A percentile compares a stretch with the other conserved stretches of the same genome.
Evolutionary conservation across 257 asterid genomes (phyloP).

Genomic region (Nicotiana sylvestris): DNA sequence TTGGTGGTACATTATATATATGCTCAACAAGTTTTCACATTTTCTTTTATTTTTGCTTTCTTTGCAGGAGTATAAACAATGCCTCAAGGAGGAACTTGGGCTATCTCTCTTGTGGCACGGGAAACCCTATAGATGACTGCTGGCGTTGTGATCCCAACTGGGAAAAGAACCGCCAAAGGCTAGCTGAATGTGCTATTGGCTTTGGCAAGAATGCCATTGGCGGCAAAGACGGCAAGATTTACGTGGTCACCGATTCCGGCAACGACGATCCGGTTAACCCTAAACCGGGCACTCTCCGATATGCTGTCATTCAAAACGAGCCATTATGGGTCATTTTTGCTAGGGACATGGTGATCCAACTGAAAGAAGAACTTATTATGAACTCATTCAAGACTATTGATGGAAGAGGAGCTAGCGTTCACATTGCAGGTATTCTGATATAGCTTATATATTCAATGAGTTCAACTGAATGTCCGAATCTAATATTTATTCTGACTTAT

Average conservation of each 20-base stretch:
- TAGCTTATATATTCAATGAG: no score
- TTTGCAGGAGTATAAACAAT: conserved; percentile 31
- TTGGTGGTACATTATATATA: not conserved
- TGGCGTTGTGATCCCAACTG: conserved; percentile 58
- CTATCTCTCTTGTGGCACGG: conserved; percentile 47
- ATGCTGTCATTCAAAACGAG: conserved; percentile 46
- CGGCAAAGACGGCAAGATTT: conserved; percentile 50
- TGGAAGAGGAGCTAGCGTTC: conserved; percentile 63
- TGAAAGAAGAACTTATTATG: conserved; percentile 58
- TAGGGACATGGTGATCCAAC: conserved; percentile 52
- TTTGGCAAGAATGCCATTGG: conserved; percentile 64
- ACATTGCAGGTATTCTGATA: conserved; percentile 25
- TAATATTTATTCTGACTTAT: no score
- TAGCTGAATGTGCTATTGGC: conserved; percentile 62
- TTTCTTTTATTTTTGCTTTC: not conserved
- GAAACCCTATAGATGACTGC: conserved; percentile 62
- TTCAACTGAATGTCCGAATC: no score
- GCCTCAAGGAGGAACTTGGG: conserved; percentile 49
- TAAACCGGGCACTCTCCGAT: conserved; percentile 52
- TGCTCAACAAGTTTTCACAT: not conserved
- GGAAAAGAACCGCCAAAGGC: conserved; percentile 43
- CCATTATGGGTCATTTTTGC: conserved; percentile 60
- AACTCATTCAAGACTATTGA: conserved; percentile 68
- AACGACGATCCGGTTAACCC: conserved; percentile 52
- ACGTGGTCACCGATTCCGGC: conserved; percentile 42